Evolutionary conservation across 2,329 filamentous ascomycete species (phyloP), one percentile per base, ranked within the genome.

Genomic region (Xylariaceae sp.): DNA sequence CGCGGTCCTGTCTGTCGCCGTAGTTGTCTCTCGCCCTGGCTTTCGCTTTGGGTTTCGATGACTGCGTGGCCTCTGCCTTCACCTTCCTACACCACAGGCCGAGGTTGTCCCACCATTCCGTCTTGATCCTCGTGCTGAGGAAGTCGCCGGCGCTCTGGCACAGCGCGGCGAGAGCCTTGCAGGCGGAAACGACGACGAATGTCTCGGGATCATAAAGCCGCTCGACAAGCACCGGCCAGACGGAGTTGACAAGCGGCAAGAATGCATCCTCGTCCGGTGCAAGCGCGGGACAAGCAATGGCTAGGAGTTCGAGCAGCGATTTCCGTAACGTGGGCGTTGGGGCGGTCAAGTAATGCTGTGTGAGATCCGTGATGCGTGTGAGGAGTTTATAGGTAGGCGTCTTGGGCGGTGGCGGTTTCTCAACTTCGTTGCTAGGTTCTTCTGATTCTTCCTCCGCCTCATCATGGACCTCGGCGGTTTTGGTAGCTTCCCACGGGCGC

Each of bases 261-360:
- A 96, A 97, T 0, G 86, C 85, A 59, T 93, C 87, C 69, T 96
- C 89, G 63, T 97, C 87, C 2, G 79, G 80, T 0, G 89, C 84
- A 2, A 99, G 82, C 0, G 89, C 81, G 0, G 88, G 84, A 3
- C 89, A 83, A 2, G 91, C 88, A 0, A 87, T 91, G 21, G 82
- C 77, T 12, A 98, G 82, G 5, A 98, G 84, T 16, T 85, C 83
- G 9, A 99, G 83, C 2, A 99, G 81, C 0, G 89, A 90, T 26
- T 86, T 86, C 41, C 93, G 87, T 7, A 99, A 81, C 10, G 85
- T 83, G 0, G 93, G 86, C 0, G 91, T 93, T 0, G 90, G 87
- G 0, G 91, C 93, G 5, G 93, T 92, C 10, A 99, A 83, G 72
- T 97, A 95, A 70, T 96, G 88, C 68, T 96, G 93, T 4, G 92